Base-by-base conservation (phyloP, 2,329 filamentous ascomycete species). In the Penicillium sp. region DNA sequence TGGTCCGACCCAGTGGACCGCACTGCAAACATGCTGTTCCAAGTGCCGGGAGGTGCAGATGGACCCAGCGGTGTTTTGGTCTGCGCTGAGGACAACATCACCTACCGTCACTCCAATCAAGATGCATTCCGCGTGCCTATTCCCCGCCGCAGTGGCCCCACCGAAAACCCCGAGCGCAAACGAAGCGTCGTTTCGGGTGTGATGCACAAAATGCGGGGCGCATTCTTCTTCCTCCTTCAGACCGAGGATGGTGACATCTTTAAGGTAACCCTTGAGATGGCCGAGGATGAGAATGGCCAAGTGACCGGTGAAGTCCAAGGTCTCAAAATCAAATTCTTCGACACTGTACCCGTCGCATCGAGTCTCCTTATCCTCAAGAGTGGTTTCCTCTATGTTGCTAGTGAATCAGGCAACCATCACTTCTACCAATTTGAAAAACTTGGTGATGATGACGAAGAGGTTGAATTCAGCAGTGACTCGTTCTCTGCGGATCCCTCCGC, bases 371-470 rank as follows among this genome's bases (percentile, higher is more conserved):
- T 99, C 64, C 77, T 99, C 64, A 96, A 96, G 77, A 96, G 92
- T 63, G 96, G 95, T 27, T 99, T 96, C 71, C 83, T 99, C 11
- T 99, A 95, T 69, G 89, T 93, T 53, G 92, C 92, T 8, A 91
- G 91, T 69, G 93, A 99, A 75, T 92, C 90, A 62, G 95, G 96
- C 29, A 95, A 97, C 72, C 91, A 96, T 71, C 87, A 92, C 59
- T 92, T 99, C 66, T 99, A 98, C 75, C 93, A 98, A 72, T 96
- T 99, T 61, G 92, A 97, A 73, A 96, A 96, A 69, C 85, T 99
- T 7, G 96, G 93, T 43, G 95, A 99, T 61, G 93, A 98, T 67
- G 92, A 96, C 61, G 90, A 96, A 2, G 92, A 98, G 74, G 82
- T 87, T 1, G 90, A 96, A 69, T 97, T 93, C 68, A 83, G 81